Evolutionary conservation across 2,329 filamentous ascomycete genomes (phyloP), one percentile per base, ranked within the genome.

Genomic region (Colletotrichum lentis): DNA sequence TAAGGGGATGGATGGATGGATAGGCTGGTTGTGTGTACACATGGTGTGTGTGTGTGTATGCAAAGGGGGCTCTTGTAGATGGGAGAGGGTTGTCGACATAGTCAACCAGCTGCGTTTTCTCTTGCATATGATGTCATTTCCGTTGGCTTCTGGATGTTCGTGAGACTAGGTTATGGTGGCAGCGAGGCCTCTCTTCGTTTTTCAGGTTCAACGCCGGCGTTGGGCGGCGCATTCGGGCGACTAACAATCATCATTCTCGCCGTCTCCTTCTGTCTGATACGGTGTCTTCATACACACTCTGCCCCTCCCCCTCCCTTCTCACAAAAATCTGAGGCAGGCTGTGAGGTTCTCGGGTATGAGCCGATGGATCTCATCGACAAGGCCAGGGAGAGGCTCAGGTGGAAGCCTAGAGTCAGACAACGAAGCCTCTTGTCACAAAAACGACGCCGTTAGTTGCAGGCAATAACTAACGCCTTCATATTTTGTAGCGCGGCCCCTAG

Each of bases 291-390:
- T 31, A 11, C 24, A 18, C n/a, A n/a, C n/a, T n/a, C n/a, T n/a
- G n/a, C n/a, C n/a, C 4, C 47, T 2, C 10, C 1, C 1, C 7
- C 27, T 7, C 27, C 27, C 27, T 31, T 31, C 27, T 31, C 27
- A 31, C 27, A 31, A 6, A 31, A 6, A 31, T 31, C 27, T 31
- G 4, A 71, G 73, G 54, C 70, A 72, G 31, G 71, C 74, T 46
- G 75, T 78, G 16, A 72, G 74, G 65, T 75, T 73, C 55, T 71
- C 72, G 43, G 72, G 71, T 46, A 75, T 74, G 63, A 75, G 74
- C 50, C 71, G 77, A 31, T 77, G 75, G 67, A 74, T 61, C 69
- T 75, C 44, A 76, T 76, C 43, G 70, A 73, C 10, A 78, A 78
- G 67, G 76, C 77, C 20, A 76, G 61, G 68, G 69, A 72, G n/a